phyloP scores from a whole-genome alignment of 768 basidiomycete species.

The Rhizopogon sp. region DNA sequence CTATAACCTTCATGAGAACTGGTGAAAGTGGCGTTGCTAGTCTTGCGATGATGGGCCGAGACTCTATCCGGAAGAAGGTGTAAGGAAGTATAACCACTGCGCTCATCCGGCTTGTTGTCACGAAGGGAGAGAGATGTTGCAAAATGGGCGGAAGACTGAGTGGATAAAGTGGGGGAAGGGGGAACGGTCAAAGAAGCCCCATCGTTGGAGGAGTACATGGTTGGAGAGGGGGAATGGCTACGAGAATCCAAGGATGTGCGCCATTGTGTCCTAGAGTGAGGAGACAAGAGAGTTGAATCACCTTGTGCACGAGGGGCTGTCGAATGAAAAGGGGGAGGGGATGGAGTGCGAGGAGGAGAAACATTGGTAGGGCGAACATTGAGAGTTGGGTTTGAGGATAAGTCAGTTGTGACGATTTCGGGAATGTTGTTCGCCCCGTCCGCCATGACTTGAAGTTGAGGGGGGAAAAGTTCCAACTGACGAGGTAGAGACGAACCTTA shows the following conservation, averaged over 20 bases:
- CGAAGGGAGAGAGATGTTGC: slow-evolving; percentile 52
- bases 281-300: slow-evolving; percentile 19
- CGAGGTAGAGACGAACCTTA: background rate
- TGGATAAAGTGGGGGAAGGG: slow-evolving; percentile 75
- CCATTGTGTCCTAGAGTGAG: background rate
- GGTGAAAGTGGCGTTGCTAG: slow-evolving; percentile 50
- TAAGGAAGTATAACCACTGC: slow-evolving; percentile 47
- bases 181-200: slow-evolving; percentile 40
- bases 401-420: slow-evolving; percentile 31
- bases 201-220: slow-evolving; percentile 36
- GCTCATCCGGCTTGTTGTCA: slow-evolving; percentile 62
- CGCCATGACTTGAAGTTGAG: slow-evolving; percentile 11
- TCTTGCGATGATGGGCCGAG: slow-evolving; percentile 44
- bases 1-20: slow-evolving; percentile 36
- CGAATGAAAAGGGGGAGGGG: background rate
- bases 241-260: slow-evolving; percentile 28
- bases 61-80: slow-evolving; percentile 34
- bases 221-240: slow-evolving; percentile 25
- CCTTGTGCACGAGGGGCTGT: background rate
- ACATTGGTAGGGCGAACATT: background rate
- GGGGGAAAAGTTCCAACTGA: background rate
- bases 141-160: slow-evolving; percentile 58
- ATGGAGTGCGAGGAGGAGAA: background rate
- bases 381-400: slow-evolving; percentile 26
- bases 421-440: slow-evolving; percentile 19